Base-by-base conservation (phyloP, 1,284 basidiomycete species). In the Ceratobasidium sp. region DNA sequence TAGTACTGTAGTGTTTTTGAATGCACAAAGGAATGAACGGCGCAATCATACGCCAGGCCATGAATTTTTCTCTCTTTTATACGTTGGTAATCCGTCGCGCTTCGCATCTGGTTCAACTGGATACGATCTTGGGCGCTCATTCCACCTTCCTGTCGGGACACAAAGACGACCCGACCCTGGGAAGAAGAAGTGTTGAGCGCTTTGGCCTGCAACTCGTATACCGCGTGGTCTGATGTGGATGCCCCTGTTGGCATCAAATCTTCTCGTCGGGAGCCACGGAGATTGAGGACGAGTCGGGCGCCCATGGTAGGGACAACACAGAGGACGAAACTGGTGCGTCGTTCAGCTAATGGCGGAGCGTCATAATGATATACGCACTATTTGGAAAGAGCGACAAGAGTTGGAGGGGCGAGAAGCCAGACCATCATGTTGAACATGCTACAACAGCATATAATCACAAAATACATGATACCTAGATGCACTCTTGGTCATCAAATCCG, bases 401-500 rank as follows among this genome's bases (percentile, higher is more conserved):
- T 72, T 2, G 59, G 71, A 1, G 71, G 71, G 6, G 60, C 58
- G 21, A 58, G 48, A 21, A 62, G 30, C 71, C 71, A 72, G 16
- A 62, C 59, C 46, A 57, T 72, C 59, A 72, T 55, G 61, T 72
- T 72, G 16, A 64, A 52, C 2, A 48, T 65, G 36, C 58, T 62
- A 23, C 58, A 72, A 14, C 45, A 32, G 48, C 45, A 52, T 3
- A 74, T 74, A 14, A 74, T 26, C 16, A 72, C 30, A 46, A 69
- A 74, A n/a, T 72, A 74, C 34, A 74, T n/a, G 39, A 74, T 72
- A 5, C 73, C 73, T 74, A 26, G n/a, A 65, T 28, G 28, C 32
- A 16, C 21, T n/a, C n/a, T 32, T 21, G n/a, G 39, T 59, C 36
- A 48, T 12, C 41, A 32, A 18, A 2, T 6, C 10, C 18, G 26